Evolutionary conservation across 768 basidiomycete species (phyloP), one percentile per base, ranked within the genome.

Genomic region (Dioszegia aurantiaca): DNA sequence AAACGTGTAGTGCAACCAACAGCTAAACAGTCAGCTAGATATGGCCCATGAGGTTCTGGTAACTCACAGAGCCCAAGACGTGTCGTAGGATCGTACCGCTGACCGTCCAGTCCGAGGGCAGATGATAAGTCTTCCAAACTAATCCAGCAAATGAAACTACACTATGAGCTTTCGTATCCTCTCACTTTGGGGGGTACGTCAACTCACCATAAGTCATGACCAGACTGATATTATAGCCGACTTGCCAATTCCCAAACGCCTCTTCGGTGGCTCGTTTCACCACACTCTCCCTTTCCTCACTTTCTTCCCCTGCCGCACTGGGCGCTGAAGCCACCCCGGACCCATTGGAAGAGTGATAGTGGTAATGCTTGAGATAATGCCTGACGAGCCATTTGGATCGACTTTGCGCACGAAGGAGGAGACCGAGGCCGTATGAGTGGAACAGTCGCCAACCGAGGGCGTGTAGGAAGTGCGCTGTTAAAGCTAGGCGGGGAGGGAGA

Each of bases 181-280:
- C 14, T 31, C 42, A 33, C 8, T n/a, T 4, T 11, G 4, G n/a
- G 10, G 30, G 5, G 3, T 16, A 31, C n/a, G 42, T 4, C 17
- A 26, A 77, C 81, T 19, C 58, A 93, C 92, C 86, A 75, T 93
- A 97, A 3, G 88, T 93, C 92, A 97, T 95, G 75, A 86, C 87
- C 81, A 93, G 81, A 75, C 88, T 91, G 76, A 91, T 75, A 75
- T 97, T 98, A 75, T 93, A 98, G 26, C 90, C 81, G 4, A 81
- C 81, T 77, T 97, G 97, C 92, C 93, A 99, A 75, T 95, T 97
- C 26, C 83, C 81, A 67, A 97, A 99, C 0, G 94, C 90, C 72
- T 99, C 95, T 37, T 85, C 81, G n/a, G 92, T 83, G 0, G 94
- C 93, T 44, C 85, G 84, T 58, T 85, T 81, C 4, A 83, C 84